These are phyloP conservation scores for Fusarium coicis DNA, from an alignment of 2,329 filamentous ascomycete genomes.

Conservation along the genomic window DNA sequence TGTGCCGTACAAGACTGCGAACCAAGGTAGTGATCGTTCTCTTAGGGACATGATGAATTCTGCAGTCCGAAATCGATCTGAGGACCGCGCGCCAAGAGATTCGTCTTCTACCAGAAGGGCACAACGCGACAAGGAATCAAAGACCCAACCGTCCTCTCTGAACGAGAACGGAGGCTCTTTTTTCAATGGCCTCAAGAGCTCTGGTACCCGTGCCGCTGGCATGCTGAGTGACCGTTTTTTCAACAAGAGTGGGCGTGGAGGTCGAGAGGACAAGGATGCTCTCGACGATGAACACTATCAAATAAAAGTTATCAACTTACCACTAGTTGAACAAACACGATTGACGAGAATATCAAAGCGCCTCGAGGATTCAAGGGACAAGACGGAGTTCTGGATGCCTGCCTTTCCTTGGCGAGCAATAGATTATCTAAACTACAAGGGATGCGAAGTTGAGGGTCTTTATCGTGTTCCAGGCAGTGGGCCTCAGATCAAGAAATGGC, in stretches of 20 bases:
- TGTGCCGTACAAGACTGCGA: conserved; percentile 67
- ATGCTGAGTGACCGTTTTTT: conserved; percentile 87
- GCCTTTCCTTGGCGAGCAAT: conserved; percentile 95
- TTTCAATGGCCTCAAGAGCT: conserved; percentile 42
- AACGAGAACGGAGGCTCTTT: conserved; percentile 65
- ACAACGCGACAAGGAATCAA: conserved; percentile 60
- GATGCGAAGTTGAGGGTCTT: conserved; percentile 91
- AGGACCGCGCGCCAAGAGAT: conserved; percentile 70
- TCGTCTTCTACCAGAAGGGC: conserved; percentile 54
- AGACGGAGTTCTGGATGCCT: conserved; percentile 99
- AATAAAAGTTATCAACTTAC: conserved; percentile 85
- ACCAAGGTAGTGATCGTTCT: conserved; percentile 72
- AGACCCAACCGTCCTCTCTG: conserved; percentile 63
- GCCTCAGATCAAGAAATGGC: conserved; percentile 92
- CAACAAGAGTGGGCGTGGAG: conserved; percentile 79
- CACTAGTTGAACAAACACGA: conserved; percentile 89
- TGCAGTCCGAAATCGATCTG: conserved; percentile 74
- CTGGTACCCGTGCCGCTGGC: conserved; percentile 63
- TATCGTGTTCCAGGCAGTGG: conserved; percentile 93
- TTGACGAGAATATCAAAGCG: conserved; percentile 90
- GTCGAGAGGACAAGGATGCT: conserved; percentile 72
- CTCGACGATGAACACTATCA: conserved; percentile 87
- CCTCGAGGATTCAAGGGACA: conserved; percentile 87
- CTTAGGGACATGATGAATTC: conserved; percentile 76
- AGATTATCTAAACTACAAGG: conserved; percentile 95